Evolutionary conservation across 352 stramenopile genomes (phyloP).

Genomic region (Hyaloperonospora brassicae): DNA sequence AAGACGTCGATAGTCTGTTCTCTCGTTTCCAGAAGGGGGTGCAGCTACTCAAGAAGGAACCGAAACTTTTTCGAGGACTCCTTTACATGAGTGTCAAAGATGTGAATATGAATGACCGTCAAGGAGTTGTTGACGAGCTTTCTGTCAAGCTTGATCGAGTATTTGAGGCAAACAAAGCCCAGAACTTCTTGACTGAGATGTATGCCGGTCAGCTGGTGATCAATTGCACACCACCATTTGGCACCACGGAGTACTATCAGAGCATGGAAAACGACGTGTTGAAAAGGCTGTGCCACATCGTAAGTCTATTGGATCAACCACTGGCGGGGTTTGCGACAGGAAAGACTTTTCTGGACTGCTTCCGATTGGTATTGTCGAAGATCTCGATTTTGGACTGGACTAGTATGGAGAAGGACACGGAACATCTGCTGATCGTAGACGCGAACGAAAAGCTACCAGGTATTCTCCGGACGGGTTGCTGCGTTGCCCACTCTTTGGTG

Average conservation of each 20-base stretch:
- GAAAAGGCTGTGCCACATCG: conserved; percentile 6
- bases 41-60: conserved; percentile 47
- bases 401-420: conserved; percentile 41
- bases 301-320: background rate
- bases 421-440: conserved; percentile 33
- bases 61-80: conserved; percentile 40
- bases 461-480: conserved; percentile 35
- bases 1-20: conserved; percentile 60
- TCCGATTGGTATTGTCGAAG: conserved; percentile 58
- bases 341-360: conserved; percentile 52
- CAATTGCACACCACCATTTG: conserved; percentile 58
- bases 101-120: conserved; percentile 55
- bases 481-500: conserved; percentile 9
- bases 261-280: conserved; percentile 19
- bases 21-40: conserved; percentile 55
- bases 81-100: conserved; percentile 64
- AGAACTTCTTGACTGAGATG: conserved; percentile 63
- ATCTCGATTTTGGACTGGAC: conserved; percentile 75
- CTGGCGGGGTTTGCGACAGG: conserved; percentile 29
- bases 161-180: conserved; percentile 32
- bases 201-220: conserved; percentile 50
- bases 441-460: conserved; percentile 26
- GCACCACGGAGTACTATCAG: conserved; percentile 48
- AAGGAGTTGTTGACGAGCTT: conserved; percentile 42
- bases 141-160: conserved; percentile 35